A percentile compares a stretch with the other conserved stretches of the same genome.
Evolutionary conservation across 2,329 filamentous ascomycete genomes (phyloP).

Genomic region (Phialophora expanda): DNA sequence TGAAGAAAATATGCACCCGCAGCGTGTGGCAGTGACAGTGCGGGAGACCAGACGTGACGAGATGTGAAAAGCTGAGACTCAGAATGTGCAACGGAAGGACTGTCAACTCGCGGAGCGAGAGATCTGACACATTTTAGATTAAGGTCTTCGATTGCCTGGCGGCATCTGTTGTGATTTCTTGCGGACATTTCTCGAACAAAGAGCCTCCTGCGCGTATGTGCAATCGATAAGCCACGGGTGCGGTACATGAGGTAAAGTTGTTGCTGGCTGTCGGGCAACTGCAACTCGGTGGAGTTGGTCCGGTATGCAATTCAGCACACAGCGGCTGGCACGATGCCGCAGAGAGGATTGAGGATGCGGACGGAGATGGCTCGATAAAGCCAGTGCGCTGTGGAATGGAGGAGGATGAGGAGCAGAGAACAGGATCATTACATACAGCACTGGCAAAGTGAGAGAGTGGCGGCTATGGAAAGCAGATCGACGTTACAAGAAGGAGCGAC

Average conservation of each 20-base stretch:
- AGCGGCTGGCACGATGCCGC: neutral
- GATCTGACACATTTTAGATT: neutral
- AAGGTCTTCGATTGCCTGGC: neutral
- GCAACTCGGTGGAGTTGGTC: slow-evolving; percentile 21
- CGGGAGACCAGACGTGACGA: neutral
- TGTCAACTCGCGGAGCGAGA: neutral
- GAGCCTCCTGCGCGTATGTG: neutral
- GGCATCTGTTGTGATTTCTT: neutral
- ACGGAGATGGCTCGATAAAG: neutral
- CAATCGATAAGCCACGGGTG: slow-evolving; percentile 1
- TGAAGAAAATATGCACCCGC: neutral
- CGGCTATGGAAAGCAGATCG: slow-evolving; percentile 3
- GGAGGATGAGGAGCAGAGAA: slow-evolving; percentile 14
- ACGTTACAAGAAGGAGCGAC: slow-evolving; percentile 15
- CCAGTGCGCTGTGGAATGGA: neutral
- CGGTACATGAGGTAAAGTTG: slow-evolving; percentile 4
- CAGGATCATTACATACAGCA: neutral
- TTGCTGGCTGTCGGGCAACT: slow-evolving; percentile 17
- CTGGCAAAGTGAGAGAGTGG: slow-evolving; percentile 1
- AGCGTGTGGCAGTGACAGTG: neutral
- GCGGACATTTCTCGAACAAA: neutral
- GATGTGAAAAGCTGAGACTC: neutral
- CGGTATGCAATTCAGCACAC: slow-evolving; percentile 6
- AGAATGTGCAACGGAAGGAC: neutral
- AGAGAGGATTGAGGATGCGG: neutral